These are phyloP conservation scores for Gastrolobium bilobum DNA, from an alignment of 306 rosid genomes.

Conservation along the genomic window DNA sequence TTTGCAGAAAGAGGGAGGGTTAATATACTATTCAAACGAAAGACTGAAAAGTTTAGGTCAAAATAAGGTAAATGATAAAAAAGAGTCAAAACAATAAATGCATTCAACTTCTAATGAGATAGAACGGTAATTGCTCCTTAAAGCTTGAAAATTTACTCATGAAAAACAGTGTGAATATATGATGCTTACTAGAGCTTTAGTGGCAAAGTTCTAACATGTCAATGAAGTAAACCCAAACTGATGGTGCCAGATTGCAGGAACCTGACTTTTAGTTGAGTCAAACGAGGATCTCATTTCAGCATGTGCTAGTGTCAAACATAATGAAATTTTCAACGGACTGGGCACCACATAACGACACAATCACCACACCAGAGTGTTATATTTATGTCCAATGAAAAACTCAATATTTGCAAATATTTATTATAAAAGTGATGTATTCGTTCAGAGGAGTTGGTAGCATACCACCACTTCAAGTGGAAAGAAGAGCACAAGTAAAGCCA, in stretches of 20 bases:
- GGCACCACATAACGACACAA: background rate
- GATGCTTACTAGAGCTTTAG: background rate
- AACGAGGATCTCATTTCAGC: background rate
- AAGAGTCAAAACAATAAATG: background rate
- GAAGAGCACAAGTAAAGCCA: constrained; percentile 68
- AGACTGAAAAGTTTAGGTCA: background rate
- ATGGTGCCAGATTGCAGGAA: background rate
- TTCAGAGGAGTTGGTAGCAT: constrained; percentile 13
- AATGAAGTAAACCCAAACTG: constrained; percentile 8
- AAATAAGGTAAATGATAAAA: background rate
- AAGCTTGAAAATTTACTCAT: background rate
- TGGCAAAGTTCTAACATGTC: background rate
- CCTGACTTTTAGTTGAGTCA: background rate
- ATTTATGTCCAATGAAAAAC: constrained; percentile 1
- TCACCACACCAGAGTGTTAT: constrained; percentile 1
- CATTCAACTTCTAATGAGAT: background rate
- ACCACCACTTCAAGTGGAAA: constrained; percentile 68
- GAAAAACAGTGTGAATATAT: background rate
- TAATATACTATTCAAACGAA: no score
- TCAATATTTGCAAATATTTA: background rate
- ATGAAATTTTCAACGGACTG: background rate
- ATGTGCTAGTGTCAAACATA: constrained; percentile 4
- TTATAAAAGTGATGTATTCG: background rate
- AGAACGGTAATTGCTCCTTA: background rate
- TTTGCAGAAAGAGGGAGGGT: background rate